Percentiles rank a stretch among this genome's conserved stretches.
phyloP scores from a whole-genome alignment of 129 eudicot species.

The Lactuca sativa region DNA sequence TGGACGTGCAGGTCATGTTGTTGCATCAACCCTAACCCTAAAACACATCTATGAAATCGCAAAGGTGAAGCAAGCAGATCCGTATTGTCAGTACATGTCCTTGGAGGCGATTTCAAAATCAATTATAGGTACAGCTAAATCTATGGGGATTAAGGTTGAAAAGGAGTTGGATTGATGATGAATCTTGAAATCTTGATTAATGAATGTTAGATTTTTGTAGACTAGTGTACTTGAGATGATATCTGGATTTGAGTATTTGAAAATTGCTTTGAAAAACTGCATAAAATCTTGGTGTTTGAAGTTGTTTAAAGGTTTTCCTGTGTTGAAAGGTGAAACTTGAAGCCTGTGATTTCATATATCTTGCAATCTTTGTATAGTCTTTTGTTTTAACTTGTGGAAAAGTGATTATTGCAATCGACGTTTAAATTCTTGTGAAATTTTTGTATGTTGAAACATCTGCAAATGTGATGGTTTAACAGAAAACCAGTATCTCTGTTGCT shows the following conservation, averaged over 20 bases:
- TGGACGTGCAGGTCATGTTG: slow-evolving; percentile 59
- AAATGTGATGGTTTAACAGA: too few species aligned
- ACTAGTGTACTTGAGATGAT: background rate
- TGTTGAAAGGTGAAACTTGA: slow-evolving; percentile 14
- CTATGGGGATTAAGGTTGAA: slow-evolving; percentile 77
- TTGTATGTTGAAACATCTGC: too few species aligned
- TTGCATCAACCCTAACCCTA: slow-evolving; percentile 53
- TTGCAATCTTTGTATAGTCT: too few species aligned
- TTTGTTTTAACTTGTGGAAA: too few species aligned
- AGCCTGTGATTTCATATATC: too few species aligned
- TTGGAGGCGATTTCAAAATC: slow-evolving; percentile 65
- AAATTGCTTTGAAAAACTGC: background rate
- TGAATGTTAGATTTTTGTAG: background rate
- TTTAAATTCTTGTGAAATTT: too few species aligned
- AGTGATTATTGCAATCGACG: too few species aligned
- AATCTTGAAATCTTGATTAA: background rate
- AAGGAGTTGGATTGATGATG: slow-evolving; percentile 54
- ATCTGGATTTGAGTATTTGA: background rate
- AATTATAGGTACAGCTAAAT: slow-evolving; percentile 68
- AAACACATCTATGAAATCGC: slow-evolving; percentile 81
- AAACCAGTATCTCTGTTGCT: too few species aligned
- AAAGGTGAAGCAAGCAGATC: slow-evolving; percentile 71
- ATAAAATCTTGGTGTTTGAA: slow-evolving; percentile 37
- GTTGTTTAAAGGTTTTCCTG: slow-evolving; percentile 8
- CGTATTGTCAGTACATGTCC: slow-evolving; percentile 59